Evolutionary conservation across 176 grass and related monocot genomes (phyloP).

Genomic region (Rhynchospora pubera): DNA sequence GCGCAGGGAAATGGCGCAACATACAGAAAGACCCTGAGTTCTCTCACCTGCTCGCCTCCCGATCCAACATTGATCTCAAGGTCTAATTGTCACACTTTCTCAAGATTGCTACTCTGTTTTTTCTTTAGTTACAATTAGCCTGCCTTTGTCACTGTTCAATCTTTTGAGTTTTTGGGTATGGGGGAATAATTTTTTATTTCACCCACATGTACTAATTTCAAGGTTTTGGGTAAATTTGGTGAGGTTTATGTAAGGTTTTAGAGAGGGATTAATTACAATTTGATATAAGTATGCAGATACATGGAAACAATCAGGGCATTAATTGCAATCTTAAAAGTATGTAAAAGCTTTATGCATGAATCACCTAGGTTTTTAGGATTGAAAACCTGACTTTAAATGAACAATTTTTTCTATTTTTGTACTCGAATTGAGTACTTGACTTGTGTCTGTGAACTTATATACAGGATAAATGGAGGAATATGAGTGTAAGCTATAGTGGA

Average conservation of each 20-base stretch:
- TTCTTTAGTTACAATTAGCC: not conserved
- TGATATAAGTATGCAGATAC: not conserved
- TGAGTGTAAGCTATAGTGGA: constrained; percentile 83
- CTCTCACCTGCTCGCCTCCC: constrained; percentile 74
- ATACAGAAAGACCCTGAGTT: constrained; percentile 99
- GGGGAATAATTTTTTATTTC: not conserved
- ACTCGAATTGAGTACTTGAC: not conserved
- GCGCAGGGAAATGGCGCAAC: constrained; percentile 95
- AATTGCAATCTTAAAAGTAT: not conserved
- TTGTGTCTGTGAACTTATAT: not conserved
- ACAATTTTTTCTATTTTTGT: not conserved
- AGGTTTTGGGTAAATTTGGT: not conserved
- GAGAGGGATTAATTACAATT: not conserved
- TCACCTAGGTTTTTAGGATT: not conserved
- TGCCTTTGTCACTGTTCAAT: not conserved
- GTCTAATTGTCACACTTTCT: constrained; percentile 31
- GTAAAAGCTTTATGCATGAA: not conserved
- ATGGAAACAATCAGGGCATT: not conserved
- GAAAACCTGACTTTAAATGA: not conserved
- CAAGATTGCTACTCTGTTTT: not conserved
- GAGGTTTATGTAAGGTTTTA: not conserved
- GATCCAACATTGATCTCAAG: constrained; percentile 99
- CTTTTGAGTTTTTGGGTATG: not conserved
- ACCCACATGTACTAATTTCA: not conserved
- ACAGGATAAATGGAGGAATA: constrained; percentile 99